phyloP scores from a whole-genome alignment of 148 eudicot species.

The Vaccinium darrowii region DNA sequence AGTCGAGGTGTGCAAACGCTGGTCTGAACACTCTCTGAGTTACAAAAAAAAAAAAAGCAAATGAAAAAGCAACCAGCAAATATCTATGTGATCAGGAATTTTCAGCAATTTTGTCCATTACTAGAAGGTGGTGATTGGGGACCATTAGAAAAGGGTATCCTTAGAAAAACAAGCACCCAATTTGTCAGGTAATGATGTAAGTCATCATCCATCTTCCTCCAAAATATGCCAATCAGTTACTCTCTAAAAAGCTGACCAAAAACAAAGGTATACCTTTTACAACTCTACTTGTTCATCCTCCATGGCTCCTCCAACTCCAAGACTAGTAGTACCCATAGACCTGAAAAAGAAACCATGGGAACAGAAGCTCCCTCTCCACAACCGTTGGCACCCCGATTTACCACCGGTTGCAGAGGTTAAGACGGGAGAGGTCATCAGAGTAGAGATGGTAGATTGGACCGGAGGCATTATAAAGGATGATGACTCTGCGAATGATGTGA shows the following conservation, averaged over 20 bases:
- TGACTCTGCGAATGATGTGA: slow-evolving; percentile 69
- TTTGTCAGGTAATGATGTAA: slow-evolving; percentile 21
- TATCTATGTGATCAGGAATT: not conserved
- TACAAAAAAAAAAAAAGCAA: not conserved
- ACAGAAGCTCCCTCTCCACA: slow-evolving; percentile 69
- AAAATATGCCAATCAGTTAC: not conserved
- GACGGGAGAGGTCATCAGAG: slow-evolving; percentile 55
- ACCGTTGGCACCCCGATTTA: slow-evolving; percentile 89
- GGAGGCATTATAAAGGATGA: slow-evolving; percentile 65
- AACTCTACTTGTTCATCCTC: not conserved
- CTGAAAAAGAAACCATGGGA: slow-evolving; percentile 71
- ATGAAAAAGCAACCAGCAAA: not conserved
- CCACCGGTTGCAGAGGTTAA: slow-evolving; percentile 71
- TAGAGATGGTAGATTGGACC: slow-evolving; percentile 92
- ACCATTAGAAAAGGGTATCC: not conserved
- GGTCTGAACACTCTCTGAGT: too few relatives aligned
- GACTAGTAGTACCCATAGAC: slow-evolving; percentile 57
- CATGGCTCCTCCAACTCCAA: slow-evolving; percentile 78
- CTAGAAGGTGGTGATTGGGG: not conserved
- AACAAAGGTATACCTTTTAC: not conserved
- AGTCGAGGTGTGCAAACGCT: too few relatives aligned
- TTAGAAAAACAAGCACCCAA: not conserved
- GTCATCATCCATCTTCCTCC: slow-evolving; percentile 5
- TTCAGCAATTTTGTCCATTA: slow-evolving; percentile 10
- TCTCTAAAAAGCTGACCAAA: not conserved